Evolutionary conservation across 2,329 filamentous ascomycete species (phyloP), one percentile per base, ranked within the genome.

Genomic region (Aspergillus hortae): DNA sequence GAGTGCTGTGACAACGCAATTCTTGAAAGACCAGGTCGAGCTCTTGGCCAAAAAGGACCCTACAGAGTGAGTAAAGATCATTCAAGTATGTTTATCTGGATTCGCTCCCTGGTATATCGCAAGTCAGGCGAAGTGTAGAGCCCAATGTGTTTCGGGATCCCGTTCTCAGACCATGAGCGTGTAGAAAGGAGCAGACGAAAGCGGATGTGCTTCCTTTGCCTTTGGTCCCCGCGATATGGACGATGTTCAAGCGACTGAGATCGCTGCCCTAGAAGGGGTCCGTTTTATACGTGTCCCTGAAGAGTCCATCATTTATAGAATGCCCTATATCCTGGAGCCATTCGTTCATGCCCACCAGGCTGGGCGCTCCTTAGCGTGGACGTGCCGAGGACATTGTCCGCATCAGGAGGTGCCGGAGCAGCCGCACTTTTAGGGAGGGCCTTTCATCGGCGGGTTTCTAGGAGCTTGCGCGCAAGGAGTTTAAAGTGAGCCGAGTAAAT

Each of bases 211-310:
- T 86, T 25, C 87, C 87, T 69, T 90, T 90, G 4, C 87, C 87
- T 67, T 90, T 90, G n/a, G 86, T 90, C 4, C 87, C 87, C 21
- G 86, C 82, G 23, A 90, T 80, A 68, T 89, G 86, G 36, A 90
- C 66, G 23, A 88, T 77, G 58, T 87, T 87, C 27, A 89, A 71
- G n/a, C 74, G 72, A 58, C 82, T 71, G 36, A 89, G 69, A 56
- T 85, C 81, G 11, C 25, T 40, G 36, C 61, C 59, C 65, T 68
- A 49, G 30, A 49, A 25, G n/a, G 15, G 14, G 45, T 59, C 7
- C 53, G 21, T 47, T 41, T 36, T 36, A 36, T 14, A 36, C 12
- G 14, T 36, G 35, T 36, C 35, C 25, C 25, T 27, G 25, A 27
- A 27, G 25, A 19, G 35, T 47, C 15, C 36, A 44, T 51, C n/a